These are phyloP conservation scores for Aspergillus transmontanensis DNA, from an alignment of 2,329 filamentous ascomycete species.

Conservation along the genomic window DNA sequence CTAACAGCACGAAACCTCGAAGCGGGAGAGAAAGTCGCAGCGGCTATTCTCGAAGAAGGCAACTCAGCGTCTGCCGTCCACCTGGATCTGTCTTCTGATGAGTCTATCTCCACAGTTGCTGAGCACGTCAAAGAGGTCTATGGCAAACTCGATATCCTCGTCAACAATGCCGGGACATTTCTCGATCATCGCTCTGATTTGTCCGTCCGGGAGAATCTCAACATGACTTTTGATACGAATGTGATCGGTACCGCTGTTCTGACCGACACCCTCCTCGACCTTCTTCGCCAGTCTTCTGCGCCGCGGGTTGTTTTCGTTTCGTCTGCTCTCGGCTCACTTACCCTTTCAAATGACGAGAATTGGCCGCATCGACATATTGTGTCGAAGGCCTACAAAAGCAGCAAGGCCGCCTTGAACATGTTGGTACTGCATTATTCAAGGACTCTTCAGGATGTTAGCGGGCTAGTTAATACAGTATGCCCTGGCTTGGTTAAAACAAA, in stretches of 20 bases:
- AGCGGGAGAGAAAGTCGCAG: conserved; percentile 16
- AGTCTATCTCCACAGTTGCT: conserved; percentile 54
- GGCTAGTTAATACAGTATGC: background rate
- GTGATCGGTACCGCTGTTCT: conserved; percentile 42
- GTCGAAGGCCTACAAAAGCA: conserved; percentile 41
- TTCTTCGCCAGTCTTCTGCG: conserved; percentile 30
- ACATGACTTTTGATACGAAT: conserved; percentile 41
- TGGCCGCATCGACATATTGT: conserved; percentile 29
- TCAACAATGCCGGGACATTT: conserved; percentile 23
- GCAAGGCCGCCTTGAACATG: conserved; percentile 50
- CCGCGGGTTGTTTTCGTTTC: conserved; percentile 46
- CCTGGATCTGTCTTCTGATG: conserved; percentile 54
- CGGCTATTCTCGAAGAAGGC: conserved; percentile 1
- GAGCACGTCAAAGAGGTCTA: conserved; percentile 59
- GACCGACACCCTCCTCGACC: conserved; percentile 38
- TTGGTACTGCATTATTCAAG: conserved; percentile 45
- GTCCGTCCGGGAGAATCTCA: conserved; percentile 29
- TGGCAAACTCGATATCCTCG: conserved; percentile 34
- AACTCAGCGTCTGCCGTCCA: conserved; percentile 18
- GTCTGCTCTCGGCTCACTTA: conserved; percentile 39
- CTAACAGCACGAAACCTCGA: conserved; percentile 17
- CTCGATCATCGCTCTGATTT: background rate
- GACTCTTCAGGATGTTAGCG: background rate
- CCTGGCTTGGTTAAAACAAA: background rate
- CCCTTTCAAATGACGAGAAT: conserved; percentile 28